Evolutionary conservation across 768 basidiomycete genomes (phyloP), one percentile per base, ranked within the genome.

Genomic region (Trametes cinnabarina): DNA sequence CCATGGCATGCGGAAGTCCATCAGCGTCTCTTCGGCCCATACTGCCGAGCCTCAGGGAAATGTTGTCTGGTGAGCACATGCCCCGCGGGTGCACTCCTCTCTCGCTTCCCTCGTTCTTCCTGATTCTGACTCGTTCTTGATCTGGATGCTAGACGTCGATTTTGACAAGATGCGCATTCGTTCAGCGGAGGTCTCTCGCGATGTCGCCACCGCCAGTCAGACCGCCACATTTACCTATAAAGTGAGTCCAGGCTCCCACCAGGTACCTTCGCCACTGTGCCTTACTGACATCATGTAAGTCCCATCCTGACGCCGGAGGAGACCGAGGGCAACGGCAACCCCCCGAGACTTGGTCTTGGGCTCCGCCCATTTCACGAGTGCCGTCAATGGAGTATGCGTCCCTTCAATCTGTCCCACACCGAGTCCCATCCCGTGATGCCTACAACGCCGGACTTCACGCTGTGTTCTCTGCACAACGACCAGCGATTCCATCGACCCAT

Each of bases 61-160:
- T 61, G 19, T 19, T 61, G 17, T 32, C 60, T 37, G 60, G 60
- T 61, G 50, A 12, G 55, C 56, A 32, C 30, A 32, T 6, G 30
- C 30, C 7, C 12, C 30, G 30, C 12, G 30, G 30, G 30, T 12
- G 12, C 30, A 6, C 6, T 32, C 30, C 30, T 32, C 30, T 12
- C n/a, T 12, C 30, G 30, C 30, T 6, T 32, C 6, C 7, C 7
- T 32, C 30, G 30, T 32, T 6, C 25, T 22, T 22, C 26, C 32
- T n/a, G n/a, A 5, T 42, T 11, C 8, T 32, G 10, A 39, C 19
- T 28, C 47, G 23, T 22, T 28, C 22, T 26, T 8, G 23, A 11
- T n/a, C 1, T 26, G 43, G 3, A 32, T 28, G 2, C 15, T 8
- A 55, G 53, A 55, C 25, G 7, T 39, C 4, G 34, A 46, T 3